Evolutionary conservation across 306 rosid species (phyloP), one percentile per base, ranked within the genome.

Genomic region (Prunus mongolica): DNA sequence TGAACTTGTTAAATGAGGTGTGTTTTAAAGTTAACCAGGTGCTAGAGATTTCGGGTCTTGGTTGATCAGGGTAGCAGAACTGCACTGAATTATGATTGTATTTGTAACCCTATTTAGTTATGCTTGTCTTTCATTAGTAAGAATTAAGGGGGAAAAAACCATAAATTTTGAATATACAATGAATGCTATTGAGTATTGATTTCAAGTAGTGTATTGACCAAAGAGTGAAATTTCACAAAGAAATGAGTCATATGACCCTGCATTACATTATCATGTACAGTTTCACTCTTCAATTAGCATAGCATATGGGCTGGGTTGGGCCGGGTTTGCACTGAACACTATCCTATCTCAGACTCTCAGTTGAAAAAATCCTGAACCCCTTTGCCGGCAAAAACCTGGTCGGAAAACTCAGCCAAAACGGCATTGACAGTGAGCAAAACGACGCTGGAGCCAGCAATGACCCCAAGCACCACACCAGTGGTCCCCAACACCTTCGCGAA

Each of bases 371-470:
- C 97, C 85, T 92, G 98, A 72, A 72, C 65, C 2, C 98, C 96
- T 88, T 78, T 88, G 20, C 91, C 98, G 1, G 89, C 88, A 10
- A 93, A 94, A 67, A 90, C 72, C 19, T 62, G 72, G 10, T 94
- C 97, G 50, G 96, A 94, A 28, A 88, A 79, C 86, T 91, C 94
- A 3, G 98, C 94, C 75, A 93, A 82, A 71, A 90, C 77, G 72
- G 88, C 96, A 85, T 92, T 95, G 32, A 95, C 81, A 6, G 95
- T 89, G 32, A 92, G 95, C 88, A 95, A 89, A 85, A 89, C 97
- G 83, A 90, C 92, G 54, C 96, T 89, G 14, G 98, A 92, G 14
- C 97, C 97, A 18, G 92, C 76, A 56, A 95, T 95, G 45, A 95
- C 93, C 12, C 93, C 76, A 54, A 95, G 65, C 55, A 92, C 98